Conservation (phyloP, 768 basidiomycete genomes). For the Tephrocybe sp. region DNA sequence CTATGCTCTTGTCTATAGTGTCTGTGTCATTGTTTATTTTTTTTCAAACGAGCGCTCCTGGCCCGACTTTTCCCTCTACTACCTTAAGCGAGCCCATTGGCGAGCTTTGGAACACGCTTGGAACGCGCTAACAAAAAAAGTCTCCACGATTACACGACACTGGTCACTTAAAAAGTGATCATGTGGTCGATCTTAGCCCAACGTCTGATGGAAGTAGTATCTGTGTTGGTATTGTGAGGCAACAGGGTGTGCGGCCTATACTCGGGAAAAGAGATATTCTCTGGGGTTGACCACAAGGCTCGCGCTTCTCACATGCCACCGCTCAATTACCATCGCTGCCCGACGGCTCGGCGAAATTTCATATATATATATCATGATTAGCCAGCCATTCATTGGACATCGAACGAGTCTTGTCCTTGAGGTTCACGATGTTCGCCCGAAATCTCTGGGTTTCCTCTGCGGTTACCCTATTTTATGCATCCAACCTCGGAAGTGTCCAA, state of each 20-base stretch:
- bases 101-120: too few species aligned
- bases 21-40: too few species aligned
- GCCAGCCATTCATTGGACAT: too few species aligned
- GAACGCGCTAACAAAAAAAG: too few species aligned
- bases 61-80: too few species aligned
- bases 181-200: neutral
- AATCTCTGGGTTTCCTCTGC: constrained; percentile 22
- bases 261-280: neutral
- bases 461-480: constrained; percentile 14
- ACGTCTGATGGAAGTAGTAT: neutral
- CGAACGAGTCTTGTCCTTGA: neutral
- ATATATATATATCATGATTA: neutral
- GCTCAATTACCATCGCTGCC: neutral
- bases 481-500: constrained; percentile 6
- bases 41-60: too few species aligned
- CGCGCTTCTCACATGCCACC: neutral
- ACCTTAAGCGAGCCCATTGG: too few species aligned
- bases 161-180: too few species aligned
- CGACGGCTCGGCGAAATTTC: neutral
- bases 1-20: too few species aligned
- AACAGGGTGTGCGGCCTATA: constrained; percentile 2
- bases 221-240: neutral
- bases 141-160: too few species aligned
- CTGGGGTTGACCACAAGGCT: neutral
- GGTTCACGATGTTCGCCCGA: constrained; percentile 21